phyloP scores from a whole-genome alignment of 768 basidiomycete species.

The Podaxis carcinomalis region DNA sequence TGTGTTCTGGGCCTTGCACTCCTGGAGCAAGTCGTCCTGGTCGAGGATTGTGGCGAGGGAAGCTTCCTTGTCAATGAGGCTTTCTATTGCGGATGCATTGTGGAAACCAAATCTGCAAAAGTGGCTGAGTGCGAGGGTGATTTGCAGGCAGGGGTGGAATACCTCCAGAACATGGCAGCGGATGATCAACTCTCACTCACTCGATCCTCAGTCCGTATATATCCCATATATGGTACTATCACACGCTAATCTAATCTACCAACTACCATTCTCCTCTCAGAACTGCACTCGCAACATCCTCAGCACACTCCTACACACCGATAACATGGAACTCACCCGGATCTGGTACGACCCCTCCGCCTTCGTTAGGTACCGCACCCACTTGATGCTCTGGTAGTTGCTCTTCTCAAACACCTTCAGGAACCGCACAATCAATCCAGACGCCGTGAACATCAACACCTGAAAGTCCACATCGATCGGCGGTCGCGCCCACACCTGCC shows the following conservation, averaged over 20 bases:
- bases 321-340: conserved; percentile 54
- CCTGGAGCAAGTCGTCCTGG: conserved; percentile 90
- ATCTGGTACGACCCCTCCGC: conserved; percentile 93
- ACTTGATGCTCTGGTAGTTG: conserved; percentile 92
- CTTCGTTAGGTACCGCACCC: conserved; percentile 94
- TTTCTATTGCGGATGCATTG: conserved; percentile 86
- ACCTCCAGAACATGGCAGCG: conserved; percentile 15
- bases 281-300: conserved; percentile 7
- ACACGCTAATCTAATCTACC: conserved; percentile 1
- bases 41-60: conserved; percentile 88
- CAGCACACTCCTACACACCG: not conserved
- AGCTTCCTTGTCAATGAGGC: conserved; percentile 85
- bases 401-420: conserved; percentile 97
- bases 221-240: conserved; percentile 7
- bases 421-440: conserved; percentile 93
- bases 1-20: conserved; percentile 93
- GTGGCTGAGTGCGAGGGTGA: not conserved
- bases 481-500: conserved; percentile 96
- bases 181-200: not conserved
- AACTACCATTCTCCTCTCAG: not conserved
- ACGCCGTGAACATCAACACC: conserved; percentile 98
- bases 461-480: conserved; percentile 99
- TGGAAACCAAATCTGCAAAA: conserved; percentile 79
- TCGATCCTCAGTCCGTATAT: not conserved
- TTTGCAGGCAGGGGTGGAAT: not conserved